Evolutionary conservation across 2,329 filamentous ascomycete species (phyloP), one percentile per base, ranked within the genome.

Genomic region (Pyrenochaeta sp.): DNA sequence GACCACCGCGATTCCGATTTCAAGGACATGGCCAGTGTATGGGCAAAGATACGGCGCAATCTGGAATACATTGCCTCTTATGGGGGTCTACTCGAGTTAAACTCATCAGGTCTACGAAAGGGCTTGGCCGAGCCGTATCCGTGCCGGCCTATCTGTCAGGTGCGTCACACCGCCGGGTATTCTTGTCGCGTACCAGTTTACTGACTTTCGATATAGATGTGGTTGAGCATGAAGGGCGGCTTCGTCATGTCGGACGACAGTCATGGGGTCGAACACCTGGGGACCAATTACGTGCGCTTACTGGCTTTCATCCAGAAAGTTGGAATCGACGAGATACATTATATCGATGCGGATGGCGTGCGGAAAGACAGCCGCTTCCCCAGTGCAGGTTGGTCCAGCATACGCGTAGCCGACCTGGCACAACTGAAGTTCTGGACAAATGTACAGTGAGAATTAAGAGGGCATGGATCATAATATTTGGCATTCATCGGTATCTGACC

Each of bases 221-320:
- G 90, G 76, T 65, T 91, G 40, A 73, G 72, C 6, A 79, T 89
- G 60, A 86, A 86, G 17, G 92, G 94, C 17, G 83, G 82, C 48
- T 96, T 97, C 72, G 95, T 90, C 39, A 80, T 99, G 59, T 96
- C 90, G 6, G 94, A 99, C 69, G 94, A 99, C 72, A 96, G 91
- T 69, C 94, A 99, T 74, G 89, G 89, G 26, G 81, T 90, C 45
- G 87, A 82, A 2, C 93, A 99, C 67, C 81, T 99, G 4, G 90
- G 86, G n/a, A 86, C 90, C 36, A 93, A 96, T 67, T 97, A 94
- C 74, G 65, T 69, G 31, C 82, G 81, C 27, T 84, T 88, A 4
- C 72, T 95, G 44, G 77, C 82, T 1, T 96, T 89, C 68, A 74
- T 96, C 42, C 79, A 84, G 52, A 79, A 75, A 46, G 73, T 90